These are phyloP conservation scores for Lentinula sp. DNA, from an alignment of 768 basidiomycete species.

Conservation along the genomic window DNA sequence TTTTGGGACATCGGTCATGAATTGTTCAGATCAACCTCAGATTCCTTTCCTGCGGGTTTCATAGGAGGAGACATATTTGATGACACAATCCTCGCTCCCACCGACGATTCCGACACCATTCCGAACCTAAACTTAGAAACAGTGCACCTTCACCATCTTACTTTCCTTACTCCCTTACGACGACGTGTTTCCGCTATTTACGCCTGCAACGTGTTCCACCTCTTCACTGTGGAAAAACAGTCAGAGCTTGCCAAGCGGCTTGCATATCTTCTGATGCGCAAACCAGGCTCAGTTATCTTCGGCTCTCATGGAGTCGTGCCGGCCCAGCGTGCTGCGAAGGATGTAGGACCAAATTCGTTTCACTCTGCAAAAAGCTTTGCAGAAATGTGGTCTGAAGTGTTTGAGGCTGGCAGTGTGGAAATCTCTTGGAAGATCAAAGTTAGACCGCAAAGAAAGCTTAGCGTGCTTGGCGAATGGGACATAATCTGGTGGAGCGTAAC, in stretches of 20 bases:
- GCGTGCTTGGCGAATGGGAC: neutral
- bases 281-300: conserved; percentile 40
- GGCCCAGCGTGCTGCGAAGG: conserved; percentile 18
- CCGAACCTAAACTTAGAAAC: neutral
- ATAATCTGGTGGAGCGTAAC: conserved; percentile 3
- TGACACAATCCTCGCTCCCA: conserved; percentile 21
- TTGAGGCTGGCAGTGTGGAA: neutral
- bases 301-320: conserved; percentile 31
- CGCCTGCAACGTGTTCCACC: conserved; percentile 46
- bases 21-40: conserved; percentile 47
- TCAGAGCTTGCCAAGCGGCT: conserved; percentile 32
- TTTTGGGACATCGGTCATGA: conserved; percentile 61
- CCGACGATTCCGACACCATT: conserved; percentile 13
- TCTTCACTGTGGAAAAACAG: conserved; percentile 37
- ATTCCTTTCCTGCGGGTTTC: conserved; percentile 50
- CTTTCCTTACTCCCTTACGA: conserved; percentile 35
- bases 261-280: conserved; percentile 34
- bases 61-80: conserved; percentile 52
- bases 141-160: neutral
- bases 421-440: neutral
- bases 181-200: conserved; percentile 45
- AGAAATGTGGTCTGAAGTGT: neutral
- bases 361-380: conserved; percentile 5
- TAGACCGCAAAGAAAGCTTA: neutral
- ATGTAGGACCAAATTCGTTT: neutral